Percentiles rank a stretch among this genome's conserved stretches.
These are phyloP conservation scores for Rhodotorula sp. DNA, from an alignment of 1,284 basidiomycete species.

Conservation along the genomic window DNA sequence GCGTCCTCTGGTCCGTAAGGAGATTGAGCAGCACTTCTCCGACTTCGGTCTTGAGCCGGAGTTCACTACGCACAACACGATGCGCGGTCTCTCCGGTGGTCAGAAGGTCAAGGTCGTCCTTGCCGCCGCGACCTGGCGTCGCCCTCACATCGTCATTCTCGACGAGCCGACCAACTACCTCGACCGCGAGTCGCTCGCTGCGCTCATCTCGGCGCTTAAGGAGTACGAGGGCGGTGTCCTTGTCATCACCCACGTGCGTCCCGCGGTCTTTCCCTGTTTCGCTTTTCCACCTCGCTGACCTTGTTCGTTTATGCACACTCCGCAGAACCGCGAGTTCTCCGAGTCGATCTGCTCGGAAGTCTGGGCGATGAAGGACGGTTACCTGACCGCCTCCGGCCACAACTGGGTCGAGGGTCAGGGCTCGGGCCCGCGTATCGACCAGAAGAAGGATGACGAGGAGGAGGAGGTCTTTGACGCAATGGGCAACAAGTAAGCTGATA, in stretches of 20 bases:
- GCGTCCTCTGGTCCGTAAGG: constrained; percentile 91
- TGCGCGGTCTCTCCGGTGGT: constrained; percentile 91
- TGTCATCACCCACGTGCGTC: constrained; percentile 64
- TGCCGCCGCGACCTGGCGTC: constrained; percentile 96
- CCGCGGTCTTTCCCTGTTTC: too few species aligned
- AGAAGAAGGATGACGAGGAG: constrained; percentile 72
- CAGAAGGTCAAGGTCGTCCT: constrained; percentile 99
- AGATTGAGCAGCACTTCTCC: constrained; percentile 96
- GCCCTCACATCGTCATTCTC: constrained; percentile 94
- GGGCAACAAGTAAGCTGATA: constrained; percentile 64
- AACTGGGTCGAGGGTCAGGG: constrained; percentile 88
- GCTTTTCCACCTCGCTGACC: too few species aligned
- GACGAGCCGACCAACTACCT: constrained; percentile 85
- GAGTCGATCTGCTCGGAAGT: constrained; percentile 73
- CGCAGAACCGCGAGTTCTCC: constrained; percentile 76
- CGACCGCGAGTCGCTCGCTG: constrained; percentile 96
- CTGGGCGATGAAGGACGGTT: constrained; percentile 60
- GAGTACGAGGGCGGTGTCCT: constrained; percentile 66
- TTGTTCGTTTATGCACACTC: too few species aligned
- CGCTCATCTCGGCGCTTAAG: constrained; percentile 93
- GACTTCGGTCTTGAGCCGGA: constrained; percentile 95
- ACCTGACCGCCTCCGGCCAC: constrained; percentile 38
- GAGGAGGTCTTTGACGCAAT: constrained; percentile 79
- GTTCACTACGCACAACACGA: constrained; percentile 77
- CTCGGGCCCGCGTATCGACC: constrained; percentile 81